These are phyloP conservation scores for Vachellia pachyceras DNA, from an alignment of 306 rosid genomes.

Conservation along the genomic window DNA sequence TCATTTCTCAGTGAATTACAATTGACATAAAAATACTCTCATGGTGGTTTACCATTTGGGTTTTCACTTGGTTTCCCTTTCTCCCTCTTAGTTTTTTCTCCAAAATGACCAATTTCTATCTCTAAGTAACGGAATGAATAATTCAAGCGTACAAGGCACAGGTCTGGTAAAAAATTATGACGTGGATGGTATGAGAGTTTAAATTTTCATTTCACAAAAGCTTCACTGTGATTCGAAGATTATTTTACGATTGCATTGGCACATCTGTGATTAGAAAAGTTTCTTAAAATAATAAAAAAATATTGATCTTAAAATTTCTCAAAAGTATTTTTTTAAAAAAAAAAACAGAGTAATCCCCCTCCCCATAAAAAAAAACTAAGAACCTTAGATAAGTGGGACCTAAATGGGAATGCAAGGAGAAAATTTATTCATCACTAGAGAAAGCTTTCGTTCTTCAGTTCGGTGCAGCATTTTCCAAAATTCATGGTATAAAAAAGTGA, in stretches of 20 bases:
- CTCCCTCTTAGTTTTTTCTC: background rate
- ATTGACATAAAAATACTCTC: constrained; percentile 9
- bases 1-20: constrained; percentile 32
- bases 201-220: background rate
- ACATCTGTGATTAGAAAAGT: background rate
- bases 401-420: no score
- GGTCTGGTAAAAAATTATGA: background rate
- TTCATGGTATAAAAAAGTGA: background rate
- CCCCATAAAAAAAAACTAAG: no score
- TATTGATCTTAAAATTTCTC: no score
- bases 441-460: background rate
- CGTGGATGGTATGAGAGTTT: background rate
- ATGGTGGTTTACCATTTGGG: background rate
- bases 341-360: no score
- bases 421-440: background rate
- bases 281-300: no score
- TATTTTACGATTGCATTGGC: background rate
- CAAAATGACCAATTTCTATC: constrained; percentile 22
- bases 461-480: background rate
- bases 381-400: no score
- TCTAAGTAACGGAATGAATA: background rate
- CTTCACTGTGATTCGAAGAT: background rate
- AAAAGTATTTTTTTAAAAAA: no score
- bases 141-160: background rate
- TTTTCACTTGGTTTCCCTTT: background rate